Evolutionary conservation across 805 yeast species (phyloP).

Genomic region (Myxozyma neotropica): DNA sequence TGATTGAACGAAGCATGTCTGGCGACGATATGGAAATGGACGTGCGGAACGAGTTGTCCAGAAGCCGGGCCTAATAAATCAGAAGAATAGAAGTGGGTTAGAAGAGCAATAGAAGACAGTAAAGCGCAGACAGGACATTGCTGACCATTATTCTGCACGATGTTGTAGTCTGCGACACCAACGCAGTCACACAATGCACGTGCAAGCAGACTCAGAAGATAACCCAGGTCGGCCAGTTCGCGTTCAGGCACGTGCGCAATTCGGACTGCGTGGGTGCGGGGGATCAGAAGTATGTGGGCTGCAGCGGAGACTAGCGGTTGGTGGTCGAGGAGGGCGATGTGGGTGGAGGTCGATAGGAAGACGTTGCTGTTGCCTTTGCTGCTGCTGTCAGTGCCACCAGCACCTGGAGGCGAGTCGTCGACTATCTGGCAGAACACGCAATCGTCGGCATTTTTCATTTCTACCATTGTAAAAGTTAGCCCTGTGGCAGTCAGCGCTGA

Average conservation of each 20-base stretch:
- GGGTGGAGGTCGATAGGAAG: constrained; percentile 16
- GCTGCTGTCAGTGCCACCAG: no score
- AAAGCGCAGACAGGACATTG: not conserved
- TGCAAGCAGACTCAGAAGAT: constrained; percentile 38
- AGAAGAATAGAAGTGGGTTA: not conserved
- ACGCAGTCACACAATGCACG: constrained; percentile 33
- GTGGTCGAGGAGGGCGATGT: constrained; percentile 43
- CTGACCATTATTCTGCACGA: constrained; percentile 57
- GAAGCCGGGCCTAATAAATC: constrained; percentile 58
- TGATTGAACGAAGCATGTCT: constrained; percentile 46
- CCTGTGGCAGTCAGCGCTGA: not conserved
- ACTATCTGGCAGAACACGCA: not conserved
- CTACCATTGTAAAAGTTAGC: no score
- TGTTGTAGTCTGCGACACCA: constrained; percentile 40
- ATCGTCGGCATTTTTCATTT: no score
- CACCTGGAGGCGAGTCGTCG: not conserved
- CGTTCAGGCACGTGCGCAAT: constrained; percentile 14
- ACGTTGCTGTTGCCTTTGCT: not conserved
- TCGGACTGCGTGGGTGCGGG: constrained; percentile 40
- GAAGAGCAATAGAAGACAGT: not conserved
- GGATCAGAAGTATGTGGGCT: constrained; percentile 44
- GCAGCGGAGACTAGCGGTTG: constrained; percentile 44
- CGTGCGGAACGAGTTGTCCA: constrained; percentile 90
- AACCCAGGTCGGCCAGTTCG: constrained; percentile 35
- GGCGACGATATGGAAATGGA: constrained; percentile 91